phyloP scores from a whole-genome alignment of 2,329 filamentous ascomycete species.

The Ophiostoma piceae region DNA sequence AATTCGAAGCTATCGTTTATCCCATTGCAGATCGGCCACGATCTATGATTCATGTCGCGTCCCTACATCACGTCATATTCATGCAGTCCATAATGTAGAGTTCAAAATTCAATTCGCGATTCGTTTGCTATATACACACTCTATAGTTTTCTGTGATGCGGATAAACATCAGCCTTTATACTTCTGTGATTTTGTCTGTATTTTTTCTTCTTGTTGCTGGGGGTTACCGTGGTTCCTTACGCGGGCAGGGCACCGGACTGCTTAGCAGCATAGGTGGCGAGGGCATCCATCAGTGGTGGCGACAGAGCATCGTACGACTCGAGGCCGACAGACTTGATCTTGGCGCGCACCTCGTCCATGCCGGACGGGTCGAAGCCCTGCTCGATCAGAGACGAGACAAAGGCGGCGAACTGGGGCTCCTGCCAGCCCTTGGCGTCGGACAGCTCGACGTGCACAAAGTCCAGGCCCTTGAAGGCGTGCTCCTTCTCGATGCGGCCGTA shows the following conservation, averaged over 20 bases:
- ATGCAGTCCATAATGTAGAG: not conserved
- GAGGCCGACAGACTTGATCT: constrained; percentile 50
- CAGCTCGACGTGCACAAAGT: constrained; percentile 63
- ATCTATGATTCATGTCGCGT: not conserved
- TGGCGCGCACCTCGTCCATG: constrained; percentile 51
- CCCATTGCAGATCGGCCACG: not conserved
- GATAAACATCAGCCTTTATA: constrained; percentile 7
- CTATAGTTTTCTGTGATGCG: constrained; percentile 16
- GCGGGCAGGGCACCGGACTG: constrained; percentile 36
- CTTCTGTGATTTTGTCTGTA: not conserved
- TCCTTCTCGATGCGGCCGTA: constrained; percentile 60
- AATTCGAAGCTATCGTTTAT: constrained; percentile 14
- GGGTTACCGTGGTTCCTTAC: constrained; percentile 6
- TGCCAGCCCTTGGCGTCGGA: constrained; percentile 59
- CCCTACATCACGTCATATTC: not conserved
- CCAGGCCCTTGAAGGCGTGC: constrained; percentile 63
- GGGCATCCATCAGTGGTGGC: constrained; percentile 58
- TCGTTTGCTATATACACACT: not conserved
- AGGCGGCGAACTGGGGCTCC: constrained; percentile 65
- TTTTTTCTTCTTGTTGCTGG: not conserved
- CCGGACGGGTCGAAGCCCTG: constrained; percentile 54
- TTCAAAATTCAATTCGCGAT: not conserved
- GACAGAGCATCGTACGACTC: constrained; percentile 59
- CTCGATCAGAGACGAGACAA: constrained; percentile 64
- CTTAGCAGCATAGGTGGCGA: constrained; percentile 52